phyloP scores from a whole-genome alignment of 352 stramenopile genomes.

The Phytophthora europaea region DNA sequence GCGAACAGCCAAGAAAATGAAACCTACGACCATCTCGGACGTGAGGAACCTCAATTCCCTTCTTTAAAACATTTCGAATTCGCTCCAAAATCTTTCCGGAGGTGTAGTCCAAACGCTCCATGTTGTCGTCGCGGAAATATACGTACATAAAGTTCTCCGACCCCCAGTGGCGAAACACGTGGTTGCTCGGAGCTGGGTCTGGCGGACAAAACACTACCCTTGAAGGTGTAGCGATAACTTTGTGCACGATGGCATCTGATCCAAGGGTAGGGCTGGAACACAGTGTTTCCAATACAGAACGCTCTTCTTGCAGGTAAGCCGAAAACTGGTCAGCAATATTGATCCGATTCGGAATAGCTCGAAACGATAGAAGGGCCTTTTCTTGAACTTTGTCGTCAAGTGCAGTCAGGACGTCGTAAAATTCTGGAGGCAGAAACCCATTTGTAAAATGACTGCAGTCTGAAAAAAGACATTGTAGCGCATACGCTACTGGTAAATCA shows the following conservation, averaged over 20 bases:
- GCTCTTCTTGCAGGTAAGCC: slow-evolving; percentile 46
- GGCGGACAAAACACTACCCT: slow-evolving; percentile 73
- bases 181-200: slow-evolving; percentile 62
- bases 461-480: slow-evolving; percentile 61
- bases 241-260: slow-evolving; percentile 51
- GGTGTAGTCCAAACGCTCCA: slow-evolving; percentile 72
- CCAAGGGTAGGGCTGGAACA: slow-evolving; percentile 30
- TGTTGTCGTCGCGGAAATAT: slow-evolving; percentile 87
- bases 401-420: slow-evolving; percentile 45
- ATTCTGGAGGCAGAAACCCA: slow-evolving; percentile 43
- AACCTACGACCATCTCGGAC: slow-evolving; percentile 42
- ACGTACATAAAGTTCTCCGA: slow-evolving; percentile 86
- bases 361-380: slow-evolving; percentile 56
- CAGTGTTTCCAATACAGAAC: slow-evolving; percentile 34
- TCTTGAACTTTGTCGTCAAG: slow-evolving; percentile 55
- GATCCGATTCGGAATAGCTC: slow-evolving; percentile 16
- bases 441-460: slow-evolving; percentile 59
- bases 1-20: slow-evolving; percentile 73
- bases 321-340: slow-evolving; percentile 50
- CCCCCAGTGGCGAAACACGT: slow-evolving; percentile 76
- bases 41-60: slow-evolving; percentile 53
- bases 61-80: slow-evolving; percentile 51
- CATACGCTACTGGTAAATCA: slow-evolving; percentile 52
- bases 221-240: slow-evolving; percentile 75
- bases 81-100: slow-evolving; percentile 44